Percentiles rank a stretch among this genome's conserved stretches.
Evolutionary conservation across 2,329 filamentous ascomycete species (phyloP).

Genomic region (Colletotrichum phormii): DNA sequence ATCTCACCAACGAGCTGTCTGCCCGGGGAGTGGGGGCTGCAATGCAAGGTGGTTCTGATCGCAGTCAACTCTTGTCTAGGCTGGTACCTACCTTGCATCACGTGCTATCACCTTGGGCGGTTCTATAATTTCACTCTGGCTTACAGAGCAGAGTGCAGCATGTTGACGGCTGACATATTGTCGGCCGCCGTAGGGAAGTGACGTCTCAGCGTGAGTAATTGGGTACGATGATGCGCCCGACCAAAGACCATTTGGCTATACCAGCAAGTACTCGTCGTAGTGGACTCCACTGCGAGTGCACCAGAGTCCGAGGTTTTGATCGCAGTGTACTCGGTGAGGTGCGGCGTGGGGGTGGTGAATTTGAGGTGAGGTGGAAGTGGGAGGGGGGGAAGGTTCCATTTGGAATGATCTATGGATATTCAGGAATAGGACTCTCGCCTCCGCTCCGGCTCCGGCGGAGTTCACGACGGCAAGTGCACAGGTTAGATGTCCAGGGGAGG

Average conservation of each 20-base stretch:
- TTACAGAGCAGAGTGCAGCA: constrained; percentile 28
- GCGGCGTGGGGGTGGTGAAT: background rate
- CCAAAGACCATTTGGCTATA: background rate
- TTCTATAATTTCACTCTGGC: background rate
- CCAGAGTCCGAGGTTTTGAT: background rate
- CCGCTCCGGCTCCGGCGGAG: background rate
- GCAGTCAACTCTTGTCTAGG: background rate
- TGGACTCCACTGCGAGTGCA: background rate
- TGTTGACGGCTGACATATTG: constrained; percentile 24
- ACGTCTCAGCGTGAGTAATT: background rate
- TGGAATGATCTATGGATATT: background rate
- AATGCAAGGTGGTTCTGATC: background rate
- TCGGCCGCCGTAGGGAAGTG: background rate
- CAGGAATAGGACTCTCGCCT: background rate
- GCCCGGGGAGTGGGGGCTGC: no score
- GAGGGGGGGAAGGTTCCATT: background rate
- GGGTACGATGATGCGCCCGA: background rate
- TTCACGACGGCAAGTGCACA: background rate
- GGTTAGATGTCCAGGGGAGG: background rate
- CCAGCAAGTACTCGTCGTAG: background rate
- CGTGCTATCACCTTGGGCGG: background rate
- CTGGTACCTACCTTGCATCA: background rate
- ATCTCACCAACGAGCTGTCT: background rate
- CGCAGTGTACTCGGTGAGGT: background rate
- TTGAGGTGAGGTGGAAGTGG: background rate